Conservation (phyloP, 495 filamentous ascomycete species). For the Thozetella sp. region DNA sequence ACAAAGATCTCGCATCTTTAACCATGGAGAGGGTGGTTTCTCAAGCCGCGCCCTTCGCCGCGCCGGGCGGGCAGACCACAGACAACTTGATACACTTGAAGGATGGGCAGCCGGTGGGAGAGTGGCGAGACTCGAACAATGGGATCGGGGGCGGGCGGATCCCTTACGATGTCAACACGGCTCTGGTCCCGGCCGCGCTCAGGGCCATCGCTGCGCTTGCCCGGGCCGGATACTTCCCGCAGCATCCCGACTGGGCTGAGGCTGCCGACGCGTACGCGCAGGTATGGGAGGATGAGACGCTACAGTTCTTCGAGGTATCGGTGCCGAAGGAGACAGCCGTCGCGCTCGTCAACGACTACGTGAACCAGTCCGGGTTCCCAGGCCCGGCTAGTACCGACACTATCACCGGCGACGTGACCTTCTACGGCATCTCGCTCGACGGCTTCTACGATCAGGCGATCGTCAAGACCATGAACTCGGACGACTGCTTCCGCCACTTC, state of each 20-base stretch:
- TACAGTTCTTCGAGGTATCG: conserved; percentile 58
- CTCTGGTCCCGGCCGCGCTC: conserved; percentile 61
- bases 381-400: conserved; percentile 48
- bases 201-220: conserved; percentile 57
- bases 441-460: conserved; percentile 50
- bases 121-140: conserved; percentile 65
- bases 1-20: conserved; percentile 48
- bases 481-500: conserved; percentile 66
- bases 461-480: conserved; percentile 64
- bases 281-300: conserved; percentile 64
- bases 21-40: conserved; percentile 61
- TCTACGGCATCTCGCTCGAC: conserved; percentile 58
- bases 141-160: conserved; percentile 65
- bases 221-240: conserved; percentile 47
- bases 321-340: conserved; percentile 43
- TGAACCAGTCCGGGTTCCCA: conserved; percentile 36
- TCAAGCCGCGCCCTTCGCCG: conserved; percentile 54
- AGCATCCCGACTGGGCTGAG: conserved; percentile 45
- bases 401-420: conserved; percentile 24
- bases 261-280: conserved; percentile 53
- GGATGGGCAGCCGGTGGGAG: conserved; percentile 54
- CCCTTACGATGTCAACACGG: conserved; percentile 69
- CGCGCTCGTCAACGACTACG: conserved; percentile 48
- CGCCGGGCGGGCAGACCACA: conserved; percentile 36
- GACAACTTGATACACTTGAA: conserved; percentile 61